Conservation (phyloP, 148 eudicot species). For the Vaccinium myrtillus region DNA sequence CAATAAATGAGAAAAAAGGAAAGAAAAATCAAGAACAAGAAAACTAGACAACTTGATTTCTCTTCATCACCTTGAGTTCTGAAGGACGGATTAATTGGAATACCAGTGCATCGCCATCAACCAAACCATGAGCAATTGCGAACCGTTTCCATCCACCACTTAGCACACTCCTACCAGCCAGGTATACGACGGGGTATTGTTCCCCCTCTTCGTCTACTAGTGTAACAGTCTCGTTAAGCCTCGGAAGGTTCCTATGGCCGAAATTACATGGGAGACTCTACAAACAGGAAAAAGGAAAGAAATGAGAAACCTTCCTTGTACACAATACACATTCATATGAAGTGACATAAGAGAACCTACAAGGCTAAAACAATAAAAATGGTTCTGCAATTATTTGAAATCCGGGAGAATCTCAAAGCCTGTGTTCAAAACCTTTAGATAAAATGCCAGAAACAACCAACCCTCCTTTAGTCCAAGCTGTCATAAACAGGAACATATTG, state of each 20-base stretch:
- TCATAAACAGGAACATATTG: background rate
- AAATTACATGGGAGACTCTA: slow-evolving; percentile 50
- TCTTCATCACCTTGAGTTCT: slow-evolving; percentile 48
- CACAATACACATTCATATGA: background rate
- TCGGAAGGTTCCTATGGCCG: slow-evolving; percentile 58
- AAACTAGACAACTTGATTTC: background rate
- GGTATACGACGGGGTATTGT: slow-evolving; percentile 58
- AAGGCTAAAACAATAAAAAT: background rate
- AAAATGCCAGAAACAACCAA: no score
- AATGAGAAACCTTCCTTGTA: background rate
- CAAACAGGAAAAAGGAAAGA: background rate
- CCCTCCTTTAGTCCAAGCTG: background rate
- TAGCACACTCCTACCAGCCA: slow-evolving; percentile 68
- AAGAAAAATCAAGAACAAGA: background rate
- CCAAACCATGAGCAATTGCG: slow-evolving; percentile 59
- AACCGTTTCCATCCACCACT: slow-evolving; percentile 96
- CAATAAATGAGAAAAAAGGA: background rate
- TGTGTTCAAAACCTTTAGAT: background rate
- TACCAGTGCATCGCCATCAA: slow-evolving; percentile 80
- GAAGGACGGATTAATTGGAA: slow-evolving; percentile 58
- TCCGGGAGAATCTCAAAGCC: background rate
- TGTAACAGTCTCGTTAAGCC: slow-evolving; percentile 50
- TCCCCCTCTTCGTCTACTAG: slow-evolving; percentile 71
- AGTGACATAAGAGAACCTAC: background rate
- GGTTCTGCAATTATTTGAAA: background rate